Base-by-base conservation (phyloP, 2,329 filamentous ascomycete genomes). In the Incumbomyces lentus region DNA sequence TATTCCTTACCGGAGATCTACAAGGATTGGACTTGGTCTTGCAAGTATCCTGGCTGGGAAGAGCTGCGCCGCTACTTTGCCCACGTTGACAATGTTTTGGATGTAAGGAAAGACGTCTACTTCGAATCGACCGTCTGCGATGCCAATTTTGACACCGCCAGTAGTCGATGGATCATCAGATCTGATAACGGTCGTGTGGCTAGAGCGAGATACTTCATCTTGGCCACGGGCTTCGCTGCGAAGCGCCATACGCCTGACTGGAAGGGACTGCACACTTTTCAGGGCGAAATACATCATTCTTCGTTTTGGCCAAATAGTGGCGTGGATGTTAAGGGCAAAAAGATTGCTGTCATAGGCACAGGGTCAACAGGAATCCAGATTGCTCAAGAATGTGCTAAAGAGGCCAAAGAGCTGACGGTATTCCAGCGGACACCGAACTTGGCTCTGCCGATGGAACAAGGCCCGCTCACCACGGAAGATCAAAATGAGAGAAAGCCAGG, bases 401-500 rank as follows among this genome's bases (percentile, higher is more conserved):
- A 68, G 7, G 76, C 71, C 0, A 68, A 65, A 3, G 61, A 72
- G 8, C 54, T 84, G 10, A 71, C 64, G 3, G 55, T 63, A 1
- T 65, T 83, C 60, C 77, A 83, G 55, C 72, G 81, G 7, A 83
- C 78, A 1, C 80, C 81, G 0, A 84, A 84, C 52, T 8, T 26
- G 8, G 4, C 5, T 8, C 8, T 4, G 4, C 22, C 22, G 5
- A 26, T 26, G 22, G 5, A 8, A 26, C 22, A 26, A 26, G 8
- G 8, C 5, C 22, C 22, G 4, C 8, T 26, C 5, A 26, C 22
- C 22, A 4, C 8, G 22, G 22, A 26, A 8, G 5, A 8, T 4
- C 22, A 26, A 26, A 26, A 8, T 26, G 8, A 26, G 8, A 8
- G 8, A 4, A 26, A 26, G 8, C 5, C 4, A 61, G 79, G 3